Evolutionary conservation across 2,329 filamentous ascomycete species (phyloP), one percentile per base, ranked within the genome.

Genomic region (Penicillium palitans): DNA sequence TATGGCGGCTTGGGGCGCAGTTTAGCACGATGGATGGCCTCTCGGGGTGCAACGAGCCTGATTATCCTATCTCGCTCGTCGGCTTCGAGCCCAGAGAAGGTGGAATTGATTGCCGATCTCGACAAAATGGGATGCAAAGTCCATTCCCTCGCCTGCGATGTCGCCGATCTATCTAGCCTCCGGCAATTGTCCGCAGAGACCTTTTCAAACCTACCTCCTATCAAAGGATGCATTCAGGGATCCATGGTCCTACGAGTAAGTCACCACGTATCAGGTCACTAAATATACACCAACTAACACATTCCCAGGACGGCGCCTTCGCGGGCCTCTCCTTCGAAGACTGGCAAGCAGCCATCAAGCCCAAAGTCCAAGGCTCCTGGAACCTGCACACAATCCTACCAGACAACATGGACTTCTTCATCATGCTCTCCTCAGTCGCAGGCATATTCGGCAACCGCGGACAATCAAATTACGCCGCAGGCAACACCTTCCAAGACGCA

Each of bases 391-490:
- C 61, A 17, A 24, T 59, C 13, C 57, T 75, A 25, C 68, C 65
- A 7, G 31, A 46, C 2, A 58, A 74, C 42, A 65, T 80, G 17
- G 74, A 77, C 50, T 80, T 80, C 65, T 80, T 79, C 57, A 61
- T 78, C 49, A 71, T 76, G 61, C 65, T 79, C 1, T 78, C 76
- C 0, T 80, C 78, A 1, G 64, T 74, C 1, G 73, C 76, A 33
- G 75, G 76, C 1, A 66, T 83, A 15, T 67, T 79, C 6, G 81
- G 81, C 4, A 80, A 79, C 51, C 63, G 74, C 6, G 75, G 77
- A 4, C 72, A 83, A 54, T 72, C 79, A 12, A 81, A 79, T 58
- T 80, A 80, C 59, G 69, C 72, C 2, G 75, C 76, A 6, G 77
- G 68, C 19, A 72, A 73, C 44, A 70, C 73, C 1, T 79, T 72